These are phyloP conservation scores for Solanum medicagineum DNA, from an alignment of 257 asterid genomes.

Conservation along the genomic window DNA sequence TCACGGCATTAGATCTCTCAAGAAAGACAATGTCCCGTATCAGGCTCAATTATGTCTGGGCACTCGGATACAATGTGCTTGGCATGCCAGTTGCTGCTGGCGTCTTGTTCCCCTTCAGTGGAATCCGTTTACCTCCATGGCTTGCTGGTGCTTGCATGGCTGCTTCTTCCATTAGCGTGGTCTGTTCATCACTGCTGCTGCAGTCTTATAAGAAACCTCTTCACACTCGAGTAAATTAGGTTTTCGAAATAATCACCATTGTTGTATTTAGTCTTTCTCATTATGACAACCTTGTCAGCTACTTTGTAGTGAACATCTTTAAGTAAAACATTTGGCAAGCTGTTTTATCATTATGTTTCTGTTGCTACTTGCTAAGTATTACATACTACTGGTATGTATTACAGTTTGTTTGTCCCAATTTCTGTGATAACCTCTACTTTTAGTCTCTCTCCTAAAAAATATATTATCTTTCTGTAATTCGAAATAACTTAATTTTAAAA, in stretches of 20 bases:
- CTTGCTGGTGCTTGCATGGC: constrained; percentile 99
- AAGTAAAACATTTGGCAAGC: not conserved
- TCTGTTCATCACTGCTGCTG: constrained; percentile 70
- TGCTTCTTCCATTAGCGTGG: constrained; percentile 83
- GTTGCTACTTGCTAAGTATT: not conserved
- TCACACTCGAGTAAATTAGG: not conserved
- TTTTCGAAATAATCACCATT: not conserved
- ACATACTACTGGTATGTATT: not conserved
- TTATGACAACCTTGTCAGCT: not conserved
- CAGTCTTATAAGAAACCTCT: constrained; percentile 78
- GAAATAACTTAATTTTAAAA: not conserved
- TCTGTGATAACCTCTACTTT: not conserved
- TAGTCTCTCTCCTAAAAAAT: accelerated
- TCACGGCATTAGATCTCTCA: constrained; percentile 80
- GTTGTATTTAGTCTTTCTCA: not conserved
- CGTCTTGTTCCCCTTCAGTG: constrained; percentile 60
- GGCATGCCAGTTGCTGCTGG: constrained; percentile 97
- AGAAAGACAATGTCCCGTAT: constrained; percentile 79
- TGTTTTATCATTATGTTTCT: not conserved
- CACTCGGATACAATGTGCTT: constrained; percentile 78
- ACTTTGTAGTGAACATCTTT: not conserved
- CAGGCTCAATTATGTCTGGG: constrained; percentile 76
- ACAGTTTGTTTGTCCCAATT: not conserved
- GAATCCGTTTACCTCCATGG: constrained; percentile 90
- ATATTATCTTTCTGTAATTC: not conserved